Percentiles rank a stretch among this genome's conserved stretches.
Evolutionary conservation across 441 rosid genomes (phyloP).

Genomic region (Rhodomyrtus psidioides): DNA sequence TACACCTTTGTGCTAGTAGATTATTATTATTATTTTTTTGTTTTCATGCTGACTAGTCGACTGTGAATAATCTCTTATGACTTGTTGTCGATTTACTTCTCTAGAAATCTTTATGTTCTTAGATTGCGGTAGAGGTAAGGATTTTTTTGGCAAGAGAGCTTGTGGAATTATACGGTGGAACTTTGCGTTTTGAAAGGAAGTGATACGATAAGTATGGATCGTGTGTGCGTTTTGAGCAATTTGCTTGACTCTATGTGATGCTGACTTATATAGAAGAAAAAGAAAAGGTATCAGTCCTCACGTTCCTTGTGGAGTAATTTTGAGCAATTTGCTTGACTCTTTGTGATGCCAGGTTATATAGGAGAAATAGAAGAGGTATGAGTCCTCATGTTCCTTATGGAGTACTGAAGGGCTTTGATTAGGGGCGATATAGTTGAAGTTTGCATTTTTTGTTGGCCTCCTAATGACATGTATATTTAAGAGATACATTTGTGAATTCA

Average conservation of each 20-base stretch:
- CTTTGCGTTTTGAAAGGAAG: background rate
- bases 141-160: background rate
- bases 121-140: background rate
- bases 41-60: background rate
- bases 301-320: too few species aligned
- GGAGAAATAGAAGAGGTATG: background rate
- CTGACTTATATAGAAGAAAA: background rate
- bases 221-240: background rate
- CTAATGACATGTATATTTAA: background rate
- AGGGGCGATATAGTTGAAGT: background rate
- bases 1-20: background rate
- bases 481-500: background rate
- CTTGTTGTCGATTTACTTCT: background rate
- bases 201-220: background rate
- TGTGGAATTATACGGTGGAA: background rate
- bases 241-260: background rate
- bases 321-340: background rate
- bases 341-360: background rate
- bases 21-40: background rate
- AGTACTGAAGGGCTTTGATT: background rate
- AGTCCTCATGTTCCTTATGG: background rate
- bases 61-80: background rate
- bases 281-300: background rate
- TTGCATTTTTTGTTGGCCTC: background rate
- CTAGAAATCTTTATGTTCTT: background rate